Base-by-base conservation (phyloP, 2,329 filamentous ascomycete species). In the Spiromastix sp. region DNA sequence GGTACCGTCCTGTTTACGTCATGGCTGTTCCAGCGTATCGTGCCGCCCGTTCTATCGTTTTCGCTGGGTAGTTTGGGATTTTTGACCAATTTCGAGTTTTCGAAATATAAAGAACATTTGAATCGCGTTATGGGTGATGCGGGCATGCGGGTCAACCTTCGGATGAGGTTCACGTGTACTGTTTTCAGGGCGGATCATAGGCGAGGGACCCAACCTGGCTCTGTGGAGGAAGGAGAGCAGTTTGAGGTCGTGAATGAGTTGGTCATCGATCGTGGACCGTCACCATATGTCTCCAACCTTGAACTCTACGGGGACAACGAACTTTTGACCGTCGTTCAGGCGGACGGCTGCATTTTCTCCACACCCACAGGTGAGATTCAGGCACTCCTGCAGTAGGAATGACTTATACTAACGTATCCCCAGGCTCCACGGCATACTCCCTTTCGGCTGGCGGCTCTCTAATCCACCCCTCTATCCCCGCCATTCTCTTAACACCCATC, bases 171-270 rank as follows among this genome's bases (percentile, higher is more conserved):
- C 60, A 98, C 91, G 11, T 96, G 89, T 64, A 96, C 91, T 0
- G 87, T 98, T 6, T 95, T 89, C 66, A 81, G 89, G 29, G 72
- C 80, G 46, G 76, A 65, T 42, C 52, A 54, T 5, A 61, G 54
- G 34, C 59, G 63, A 27, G 60, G 57, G 9, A 59, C 65, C 5
- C 63, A 55, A n/a, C 54, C 65, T 2, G 72, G 71, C 8, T 69
- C 74, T n/a, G 72, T 80, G 46, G 81, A 91, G 48, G 87, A 95
- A 59, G 85, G 81, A 29, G 89, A 96, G 64, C 87, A 94, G 51
- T 96, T 95, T 45, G 91, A 98, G 64, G 89, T 98, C 13, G 77
- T 98, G 45, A 98, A 98, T 61, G 91, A 98, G 64, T 78, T 98
- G 34, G 89, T 98, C 59, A 96, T 98, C 50, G 91, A 98, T 63